Base-by-base conservation (phyloP, 805 yeast genomes). In the Blastobotrys muscicola region DNA sequence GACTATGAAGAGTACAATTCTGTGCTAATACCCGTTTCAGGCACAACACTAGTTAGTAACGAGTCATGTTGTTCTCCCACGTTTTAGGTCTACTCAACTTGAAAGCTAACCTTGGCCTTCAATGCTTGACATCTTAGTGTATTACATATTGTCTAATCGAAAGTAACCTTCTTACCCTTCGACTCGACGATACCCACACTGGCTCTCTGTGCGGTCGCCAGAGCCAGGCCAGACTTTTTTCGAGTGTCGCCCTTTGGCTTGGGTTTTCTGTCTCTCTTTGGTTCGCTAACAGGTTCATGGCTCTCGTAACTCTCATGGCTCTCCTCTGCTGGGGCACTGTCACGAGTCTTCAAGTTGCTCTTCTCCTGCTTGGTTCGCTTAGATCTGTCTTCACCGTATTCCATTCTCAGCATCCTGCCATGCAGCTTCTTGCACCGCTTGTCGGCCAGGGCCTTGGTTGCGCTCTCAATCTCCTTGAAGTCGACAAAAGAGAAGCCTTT, bases 401-500 rank as follows among this genome's bases (percentile, higher is more conserved):
- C 97, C 72, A 90, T 69, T 64, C 95, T 74, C 52, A 87, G 63
- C 1, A 80, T 78, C 63, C 96, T 71, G 50, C 85, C 80, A 47
- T 85, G 75, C 46, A 86, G 66, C 50, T 70, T 75, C 55, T 75
- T 74, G 52, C 84, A 78, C 30, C 72, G 55, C 60, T 77, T 80
- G 50, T 85, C 90, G 52, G 74, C 77, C 49, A 92, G 68, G 1
- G 97, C 97, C 32, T 70, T 70, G 0, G 92, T 83, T 29, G 96
- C 89, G 7, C 92, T 89, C 33, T 75, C 78, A 50, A 82, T 85
- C 50, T 79, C 80, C 49, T 69, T 75, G 66, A 89, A 90, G 62
- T 90, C 97, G 31, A 90, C 68, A 57, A 92, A 90, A 1, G 95
- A 87, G 68, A 90, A 90, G 1, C 97, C 97, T 63, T 92, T 92